Conservation (phyloP, 169 alveolate genomes). For the Eimeria acervulina region DNA sequence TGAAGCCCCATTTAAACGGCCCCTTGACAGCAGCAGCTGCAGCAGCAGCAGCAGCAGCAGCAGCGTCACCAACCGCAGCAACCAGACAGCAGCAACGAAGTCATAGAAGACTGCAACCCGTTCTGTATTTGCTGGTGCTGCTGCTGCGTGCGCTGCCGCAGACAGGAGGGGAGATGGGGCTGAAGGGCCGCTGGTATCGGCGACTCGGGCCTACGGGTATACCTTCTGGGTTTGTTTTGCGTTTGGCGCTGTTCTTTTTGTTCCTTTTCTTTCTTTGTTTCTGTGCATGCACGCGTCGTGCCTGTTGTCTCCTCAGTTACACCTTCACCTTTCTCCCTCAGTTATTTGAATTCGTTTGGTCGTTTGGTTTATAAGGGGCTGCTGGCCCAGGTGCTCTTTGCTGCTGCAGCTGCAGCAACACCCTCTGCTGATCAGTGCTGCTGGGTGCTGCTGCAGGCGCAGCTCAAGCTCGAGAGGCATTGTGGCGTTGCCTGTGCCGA, state of each 20-base stretch:
- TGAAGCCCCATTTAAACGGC: not conserved
- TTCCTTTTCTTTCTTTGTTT: not conserved
- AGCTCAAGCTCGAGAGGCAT: slow-evolving; percentile 15
- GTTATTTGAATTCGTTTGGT: not conserved
- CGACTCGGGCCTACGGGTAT: slow-evolving; percentile 28
- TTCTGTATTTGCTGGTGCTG: slow-evolving; percentile 10
- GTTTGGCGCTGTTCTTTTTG: not conserved
- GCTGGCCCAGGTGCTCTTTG: not conserved
- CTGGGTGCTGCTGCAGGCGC: slow-evolving; percentile 9
- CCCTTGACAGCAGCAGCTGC: not conserved
- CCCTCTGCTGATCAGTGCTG: not conserved
- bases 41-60: not conserved
- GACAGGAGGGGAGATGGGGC: not conserved
- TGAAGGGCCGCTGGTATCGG: slow-evolving; percentile 21
- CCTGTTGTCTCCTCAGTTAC: not conserved
- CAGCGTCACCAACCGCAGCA: not conserved
- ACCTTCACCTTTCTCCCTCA: not conserved
- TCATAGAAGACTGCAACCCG: not conserved
- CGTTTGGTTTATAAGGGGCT: not conserved
- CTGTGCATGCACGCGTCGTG: not conserved
- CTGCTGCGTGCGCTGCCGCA: not conserved
- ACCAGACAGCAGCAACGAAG: not conserved
- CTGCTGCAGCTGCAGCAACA: not conserved
- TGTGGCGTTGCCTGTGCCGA: not conserved
- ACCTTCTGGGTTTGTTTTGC: not conserved